phyloP scores from a whole-genome alignment of 257 asterid species.

The Eustoma russellianum region DNA sequence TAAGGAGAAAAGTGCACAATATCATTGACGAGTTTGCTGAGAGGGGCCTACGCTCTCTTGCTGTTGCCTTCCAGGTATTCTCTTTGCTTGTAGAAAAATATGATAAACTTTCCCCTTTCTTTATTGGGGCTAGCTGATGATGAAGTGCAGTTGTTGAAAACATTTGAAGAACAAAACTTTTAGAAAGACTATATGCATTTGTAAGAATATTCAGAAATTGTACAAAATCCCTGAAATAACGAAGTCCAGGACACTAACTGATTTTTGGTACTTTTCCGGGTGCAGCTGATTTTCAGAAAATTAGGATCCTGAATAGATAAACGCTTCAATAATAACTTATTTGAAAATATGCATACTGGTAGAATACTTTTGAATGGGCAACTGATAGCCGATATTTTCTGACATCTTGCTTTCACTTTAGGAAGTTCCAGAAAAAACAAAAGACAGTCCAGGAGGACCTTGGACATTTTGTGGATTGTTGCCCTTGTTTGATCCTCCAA shows the following conservation, averaged over 20 bases:
- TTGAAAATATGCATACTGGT: no score
- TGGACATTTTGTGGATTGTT: conserved; percentile 26
- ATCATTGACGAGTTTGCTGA: conserved; percentile 25
- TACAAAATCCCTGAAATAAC: no score
- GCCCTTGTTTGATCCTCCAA: conserved; percentile 29
- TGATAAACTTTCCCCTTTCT: no score
- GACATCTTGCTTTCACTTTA: conserved; percentile 6
- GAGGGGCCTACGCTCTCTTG: conserved; percentile 20
- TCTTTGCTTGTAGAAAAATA: background rate
- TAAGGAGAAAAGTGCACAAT: conserved; percentile 16
- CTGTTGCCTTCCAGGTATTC: conserved; percentile 18
- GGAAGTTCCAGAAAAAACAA: conserved; percentile 18
- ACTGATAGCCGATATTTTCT: background rate
- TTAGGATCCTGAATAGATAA: no score
- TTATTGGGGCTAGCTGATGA: no score
- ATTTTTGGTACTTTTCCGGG: no score
- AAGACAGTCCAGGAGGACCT: conserved; percentile 21
- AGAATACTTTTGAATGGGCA: no score
- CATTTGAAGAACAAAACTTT: background rate
- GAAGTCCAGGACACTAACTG: no score
- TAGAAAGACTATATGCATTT: background rate
- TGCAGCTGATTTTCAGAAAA: no score
- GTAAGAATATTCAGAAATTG: background rate
- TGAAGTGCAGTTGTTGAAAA: background rate
- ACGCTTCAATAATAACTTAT: no score